phyloP scores from a whole-genome alignment of 164 flowering plant species.

The Nymphaea colorata region DNA sequence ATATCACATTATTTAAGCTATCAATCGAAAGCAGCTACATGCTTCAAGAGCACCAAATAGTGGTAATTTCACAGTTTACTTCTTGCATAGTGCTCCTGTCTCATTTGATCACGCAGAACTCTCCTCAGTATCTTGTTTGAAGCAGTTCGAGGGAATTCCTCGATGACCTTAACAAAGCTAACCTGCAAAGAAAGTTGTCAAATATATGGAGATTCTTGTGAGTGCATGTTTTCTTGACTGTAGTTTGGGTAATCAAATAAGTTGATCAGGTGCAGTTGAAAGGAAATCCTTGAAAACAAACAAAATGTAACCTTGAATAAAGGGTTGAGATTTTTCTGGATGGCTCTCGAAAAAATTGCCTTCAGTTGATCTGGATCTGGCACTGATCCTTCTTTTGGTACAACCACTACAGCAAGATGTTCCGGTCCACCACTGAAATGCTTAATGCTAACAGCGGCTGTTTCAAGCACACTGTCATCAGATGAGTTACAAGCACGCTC shows the following conservation, averaged over 20 bases:
- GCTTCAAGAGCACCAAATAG: no score
- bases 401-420: slow-evolving; percentile 52
- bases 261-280: neutral
- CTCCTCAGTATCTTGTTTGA: slow-evolving; percentile 81
- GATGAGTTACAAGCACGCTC: slow-evolving; percentile 78
- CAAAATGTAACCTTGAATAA: slow-evolving; percentile 58
- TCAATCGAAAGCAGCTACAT: no score
- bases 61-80: slow-evolving; percentile 20
- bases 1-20: no score
- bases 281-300: no score
- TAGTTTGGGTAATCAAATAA: neutral
- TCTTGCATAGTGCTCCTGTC: slow-evolving; percentile 32
- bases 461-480: slow-evolving; percentile 57
- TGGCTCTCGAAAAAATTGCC: slow-evolving; percentile 62
- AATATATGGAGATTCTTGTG: no score
- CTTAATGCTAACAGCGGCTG: slow-evolving; percentile 66
- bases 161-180: slow-evolving; percentile 58
- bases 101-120: slow-evolving; percentile 65
- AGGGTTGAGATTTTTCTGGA: slow-evolving; percentile 76
- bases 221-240: no score
- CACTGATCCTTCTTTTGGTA: slow-evolving; percentile 43
- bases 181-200: slow-evolving; percentile 32
- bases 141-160: slow-evolving; percentile 85
- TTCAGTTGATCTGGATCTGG: slow-evolving; percentile 31
- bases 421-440: slow-evolving; percentile 80